Conservation (phyloP, 352 stramenopile species). For the Hyaloperonospora arabidopsidis region DNA sequence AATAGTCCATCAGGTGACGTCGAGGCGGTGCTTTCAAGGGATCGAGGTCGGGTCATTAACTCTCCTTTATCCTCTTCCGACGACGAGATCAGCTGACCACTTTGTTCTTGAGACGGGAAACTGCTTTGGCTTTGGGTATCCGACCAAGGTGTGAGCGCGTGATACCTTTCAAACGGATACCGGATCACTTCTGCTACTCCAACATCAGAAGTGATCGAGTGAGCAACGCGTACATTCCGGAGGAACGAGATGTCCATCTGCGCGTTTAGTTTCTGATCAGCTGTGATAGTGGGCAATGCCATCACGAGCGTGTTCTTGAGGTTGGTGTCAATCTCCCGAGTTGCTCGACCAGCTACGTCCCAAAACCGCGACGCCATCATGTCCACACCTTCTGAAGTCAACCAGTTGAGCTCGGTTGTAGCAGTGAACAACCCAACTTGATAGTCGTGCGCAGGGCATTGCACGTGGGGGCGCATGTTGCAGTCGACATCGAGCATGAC, state of each 20-base stretch:
- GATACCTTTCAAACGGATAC: conserved; percentile 25
- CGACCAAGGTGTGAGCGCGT: conserved; percentile 11
- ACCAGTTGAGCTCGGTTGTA: conserved; percentile 15
- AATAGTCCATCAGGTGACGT: conserved; percentile 11
- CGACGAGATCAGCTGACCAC: too few species aligned
- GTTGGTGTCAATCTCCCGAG: conserved; percentile 16
- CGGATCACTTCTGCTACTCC: conserved; percentile 22
- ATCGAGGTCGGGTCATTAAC: too few species aligned
- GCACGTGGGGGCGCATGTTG: conserved; percentile 42
- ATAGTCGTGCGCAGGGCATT: conserved; percentile 22
- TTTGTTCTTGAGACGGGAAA: too few species aligned
- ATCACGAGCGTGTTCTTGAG: conserved; percentile 28
- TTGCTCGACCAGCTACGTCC: conserved; percentile 32
- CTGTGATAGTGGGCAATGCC: conserved; percentile 22
- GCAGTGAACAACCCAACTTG: conserved; percentile 36
- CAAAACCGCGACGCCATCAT: conserved; percentile 36
- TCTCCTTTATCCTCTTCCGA: conserved; percentile 4
- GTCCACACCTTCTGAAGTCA: conserved; percentile 36
- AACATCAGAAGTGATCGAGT: conserved; percentile 25
- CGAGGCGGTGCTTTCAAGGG: conserved; percentile 10
- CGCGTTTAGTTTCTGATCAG: conserved; percentile 27
- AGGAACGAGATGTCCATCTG: conserved; percentile 21
- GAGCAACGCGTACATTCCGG: conserved; percentile 20
- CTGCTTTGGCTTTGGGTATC: conserved; percentile 6
- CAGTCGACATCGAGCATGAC: conserved; percentile 30